phyloP scores from a whole-genome alignment of 176 grass and related monocot species.

The Cenchrus fungigraminus region DNA sequence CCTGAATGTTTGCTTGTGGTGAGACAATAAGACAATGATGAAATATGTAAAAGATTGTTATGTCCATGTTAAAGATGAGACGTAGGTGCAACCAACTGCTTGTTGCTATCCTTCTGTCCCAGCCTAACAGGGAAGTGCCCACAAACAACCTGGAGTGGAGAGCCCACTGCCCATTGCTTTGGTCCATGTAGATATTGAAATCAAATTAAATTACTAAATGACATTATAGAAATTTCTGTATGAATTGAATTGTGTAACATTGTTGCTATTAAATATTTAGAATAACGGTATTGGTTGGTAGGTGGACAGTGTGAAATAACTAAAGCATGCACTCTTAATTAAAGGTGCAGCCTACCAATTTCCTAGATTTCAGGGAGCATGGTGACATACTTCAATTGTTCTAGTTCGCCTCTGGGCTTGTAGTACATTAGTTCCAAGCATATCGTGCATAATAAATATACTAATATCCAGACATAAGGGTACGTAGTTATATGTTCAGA shows the following conservation, averaged over 20 bases:
- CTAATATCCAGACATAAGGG: neutral
- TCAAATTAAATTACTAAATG: slow-evolving; percentile 1
- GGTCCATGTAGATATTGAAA: neutral
- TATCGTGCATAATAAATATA: neutral
- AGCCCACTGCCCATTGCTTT: neutral
- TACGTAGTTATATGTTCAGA: neutral
- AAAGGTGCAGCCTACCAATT: neutral
- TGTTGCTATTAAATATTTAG: neutral
- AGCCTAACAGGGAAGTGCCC: neutral
- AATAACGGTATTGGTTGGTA: neutral
- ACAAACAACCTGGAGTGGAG: neutral
- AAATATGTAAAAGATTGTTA: slow-evolving; percentile 3
- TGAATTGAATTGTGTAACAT: neutral
- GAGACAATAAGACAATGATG: neutral
- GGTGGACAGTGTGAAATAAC: slow-evolving; percentile 16
- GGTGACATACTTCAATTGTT: neutral
- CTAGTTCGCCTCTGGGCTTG: neutral
- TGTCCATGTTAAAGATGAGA: neutral
- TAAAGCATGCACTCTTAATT: neutral
- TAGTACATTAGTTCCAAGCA: neutral
- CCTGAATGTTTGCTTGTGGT: slow-evolving; percentile 4
- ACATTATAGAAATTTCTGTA: neutral
- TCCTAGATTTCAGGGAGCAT: neutral
- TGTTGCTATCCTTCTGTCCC: neutral
- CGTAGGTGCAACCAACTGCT: neutral